Base-by-base conservation (phyloP, 2,329 filamentous ascomycete genomes). In the Neofusicoccum umdonicola region DNA sequence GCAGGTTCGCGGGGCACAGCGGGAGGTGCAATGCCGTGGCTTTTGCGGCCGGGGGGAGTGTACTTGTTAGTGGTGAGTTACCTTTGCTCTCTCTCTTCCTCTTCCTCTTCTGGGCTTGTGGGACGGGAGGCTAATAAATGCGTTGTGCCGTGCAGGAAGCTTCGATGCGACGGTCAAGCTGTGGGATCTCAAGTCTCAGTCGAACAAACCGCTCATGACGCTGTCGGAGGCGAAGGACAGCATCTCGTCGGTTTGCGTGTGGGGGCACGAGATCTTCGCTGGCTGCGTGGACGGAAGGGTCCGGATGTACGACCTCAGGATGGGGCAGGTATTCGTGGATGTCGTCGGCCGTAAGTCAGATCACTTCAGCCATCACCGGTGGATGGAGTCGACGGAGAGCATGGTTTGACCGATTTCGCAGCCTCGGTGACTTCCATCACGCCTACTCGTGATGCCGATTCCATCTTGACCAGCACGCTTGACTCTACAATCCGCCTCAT, bases 281-380 rank as follows among this genome's bases (percentile, higher is more conserved):
- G 92, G 90, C 0, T 93, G 91, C 74, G 91, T 97, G 64, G 94
- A 98, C 78, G 93, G 93, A 2, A 83, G 90, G 65, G 86, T 96
- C 0, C 82, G 94, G 62, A 84, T 84, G 66, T 97, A 98, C 78
- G 94, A 98, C 79, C 79, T 96, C 45, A 84, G 92, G 63, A 90
- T 87, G 83, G 93, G 93, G 0, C 82, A 81, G 61, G 83, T 88
- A 56, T 85, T 87, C 4, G 87, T 86, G 1, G 92, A 96, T 78
- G 87, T 92, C 1, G 79, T 95, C 60, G 86, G 86, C 62, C 84
- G 82, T 73, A 72, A 67, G 75, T 76, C 4, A 71, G 27, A 31
- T 31, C 27, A 31, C 27, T 31, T 31, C 27, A 31, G 27, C 27
- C 27, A 31, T 31, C 27, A 31, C 27, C 27, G 70, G 76, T 63